Evolutionary conservation across 139 green algal genomes (phyloP).

Genomic region (Bryopsis sp.): DNA sequence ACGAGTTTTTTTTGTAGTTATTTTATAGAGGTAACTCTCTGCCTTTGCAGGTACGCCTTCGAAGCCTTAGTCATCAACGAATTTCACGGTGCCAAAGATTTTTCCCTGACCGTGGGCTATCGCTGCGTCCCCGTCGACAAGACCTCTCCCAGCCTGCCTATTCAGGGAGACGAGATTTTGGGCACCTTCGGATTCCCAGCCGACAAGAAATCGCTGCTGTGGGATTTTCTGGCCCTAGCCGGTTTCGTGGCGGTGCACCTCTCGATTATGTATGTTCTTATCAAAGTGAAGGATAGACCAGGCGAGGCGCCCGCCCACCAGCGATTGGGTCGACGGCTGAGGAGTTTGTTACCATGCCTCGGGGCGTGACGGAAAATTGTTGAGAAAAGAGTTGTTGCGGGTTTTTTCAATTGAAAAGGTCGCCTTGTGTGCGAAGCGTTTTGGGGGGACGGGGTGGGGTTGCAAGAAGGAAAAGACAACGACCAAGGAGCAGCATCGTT

Average conservation of each 20-base stretch:
- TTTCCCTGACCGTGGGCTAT: constrained; percentile 46
- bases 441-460: no score
- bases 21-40: neutral
- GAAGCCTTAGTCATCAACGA: constrained; percentile 59
- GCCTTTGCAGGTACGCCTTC: constrained; percentile 42
- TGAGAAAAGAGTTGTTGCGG: no score
- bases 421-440: no score
- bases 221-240: constrained; percentile 30
- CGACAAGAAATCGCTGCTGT: constrained; percentile 12
- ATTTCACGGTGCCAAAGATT: constrained; percentile 42
- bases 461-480: no score
- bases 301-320: neutral
- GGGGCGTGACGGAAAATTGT: no score
- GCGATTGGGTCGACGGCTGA: no score
- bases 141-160: constrained; percentile 33
- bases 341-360: no score
- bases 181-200: constrained; percentile 48
- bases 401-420: no score
- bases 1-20: neutral
- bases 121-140: constrained; percentile 30
- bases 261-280: constrained; percentile 40
- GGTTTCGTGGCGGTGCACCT: constrained; percentile 32
- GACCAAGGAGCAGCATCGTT: no score
- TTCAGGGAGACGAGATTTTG: constrained; percentile 49
- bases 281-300: constrained; percentile 31